phyloP scores from a whole-genome alignment of 495 filamentous ascomycete genomes.

The Penicillium coffeae region DNA sequence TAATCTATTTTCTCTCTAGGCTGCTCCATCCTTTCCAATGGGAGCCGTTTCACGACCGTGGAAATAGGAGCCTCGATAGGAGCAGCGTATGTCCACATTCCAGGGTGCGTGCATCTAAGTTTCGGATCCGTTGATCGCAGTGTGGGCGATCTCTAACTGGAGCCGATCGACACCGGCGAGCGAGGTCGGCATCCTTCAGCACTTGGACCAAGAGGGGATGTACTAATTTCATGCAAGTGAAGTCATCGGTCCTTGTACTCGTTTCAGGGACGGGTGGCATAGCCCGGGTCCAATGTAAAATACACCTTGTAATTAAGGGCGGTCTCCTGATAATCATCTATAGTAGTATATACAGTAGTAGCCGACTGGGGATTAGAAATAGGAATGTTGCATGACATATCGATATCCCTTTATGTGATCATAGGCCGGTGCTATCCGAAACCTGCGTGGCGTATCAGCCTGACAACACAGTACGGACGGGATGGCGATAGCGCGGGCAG shows the following conservation, averaged over 20 bases:
- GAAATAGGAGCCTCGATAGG: neutral
- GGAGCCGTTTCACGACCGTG: no score
- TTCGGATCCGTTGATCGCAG: neutral
- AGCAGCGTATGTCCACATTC: neutral
- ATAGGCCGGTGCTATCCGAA: constrained; percentile 25
- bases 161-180: constrained; percentile 1
- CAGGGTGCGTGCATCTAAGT: constrained; percentile 4
- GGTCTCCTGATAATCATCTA: no score
- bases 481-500: neutral
- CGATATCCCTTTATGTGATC: neutral
- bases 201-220: neutral
- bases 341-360: no score
- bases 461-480: neutral
- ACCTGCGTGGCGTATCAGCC: constrained; percentile 1
- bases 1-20: neutral
- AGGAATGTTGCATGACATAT: constrained; percentile 2
- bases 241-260: no score
- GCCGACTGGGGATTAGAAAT: no score
- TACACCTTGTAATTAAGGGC: no score
- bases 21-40: neutral
- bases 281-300: no score
- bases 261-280: no score
- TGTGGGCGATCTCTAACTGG: neutral
- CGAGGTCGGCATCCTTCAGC: constrained; percentile 1
- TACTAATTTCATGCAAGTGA: no score